These are phyloP conservation scores for Argentina anserina DNA, from an alignment of 306 rosid species.

Conservation along the genomic window DNA sequence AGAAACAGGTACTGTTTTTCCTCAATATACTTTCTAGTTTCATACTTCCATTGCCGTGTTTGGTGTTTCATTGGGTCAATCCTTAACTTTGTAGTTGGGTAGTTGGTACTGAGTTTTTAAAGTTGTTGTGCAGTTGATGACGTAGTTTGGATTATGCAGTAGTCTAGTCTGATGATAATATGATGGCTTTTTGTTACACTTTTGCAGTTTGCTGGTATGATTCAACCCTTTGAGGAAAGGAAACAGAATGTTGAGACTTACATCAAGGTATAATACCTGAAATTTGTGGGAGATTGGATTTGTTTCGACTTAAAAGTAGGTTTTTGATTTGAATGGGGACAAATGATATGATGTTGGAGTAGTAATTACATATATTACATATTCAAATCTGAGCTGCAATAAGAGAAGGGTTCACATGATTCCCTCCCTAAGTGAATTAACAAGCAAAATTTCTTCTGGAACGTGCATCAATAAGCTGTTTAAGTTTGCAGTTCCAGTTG, in stretches of 20 bases:
- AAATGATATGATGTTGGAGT: background rate
- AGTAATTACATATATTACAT: background rate
- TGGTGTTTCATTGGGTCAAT: background rate
- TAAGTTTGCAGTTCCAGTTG: background rate
- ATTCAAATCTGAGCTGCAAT: background rate
- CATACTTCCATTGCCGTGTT: background rate
- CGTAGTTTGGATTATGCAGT: too few relatives aligned
- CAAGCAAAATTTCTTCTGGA: background rate
- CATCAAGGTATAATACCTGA: constrained; percentile 57
- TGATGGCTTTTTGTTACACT: constrained; percentile 16
- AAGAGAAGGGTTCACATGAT: background rate
- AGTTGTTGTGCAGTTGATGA: background rate
- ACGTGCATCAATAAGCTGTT: background rate
- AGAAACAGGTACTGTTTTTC: constrained; percentile 47
- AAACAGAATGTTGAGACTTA: constrained; percentile 54
- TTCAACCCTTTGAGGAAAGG: constrained; percentile 75
- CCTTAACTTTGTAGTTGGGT: background rate
- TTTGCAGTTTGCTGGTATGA: constrained; percentile 71
- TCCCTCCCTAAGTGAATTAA: background rate
- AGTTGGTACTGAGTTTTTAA: background rate
- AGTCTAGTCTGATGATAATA: too few relatives aligned
- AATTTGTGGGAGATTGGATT: background rate
- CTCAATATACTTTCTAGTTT: background rate
- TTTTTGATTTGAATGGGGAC: background rate
- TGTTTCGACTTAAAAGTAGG: background rate